A percentile compares a stretch with the other conserved stretches of the same genome.
Conservation (phyloP, 805 yeast genomes). For the Ogataea kodamae region DNA sequence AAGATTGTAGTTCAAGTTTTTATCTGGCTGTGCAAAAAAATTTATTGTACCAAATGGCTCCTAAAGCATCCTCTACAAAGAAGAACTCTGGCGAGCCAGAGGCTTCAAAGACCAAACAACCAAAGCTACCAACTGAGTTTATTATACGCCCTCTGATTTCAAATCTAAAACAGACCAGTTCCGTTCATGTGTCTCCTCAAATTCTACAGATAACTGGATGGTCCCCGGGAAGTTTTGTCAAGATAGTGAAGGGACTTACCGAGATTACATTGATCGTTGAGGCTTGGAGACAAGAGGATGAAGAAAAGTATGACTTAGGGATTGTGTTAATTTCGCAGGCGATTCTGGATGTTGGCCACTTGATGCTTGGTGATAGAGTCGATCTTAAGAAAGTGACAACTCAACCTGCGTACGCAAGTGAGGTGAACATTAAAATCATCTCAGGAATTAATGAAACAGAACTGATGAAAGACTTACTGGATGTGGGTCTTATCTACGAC, state of each 20-base stretch:
- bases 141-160: slow-evolving; percentile 27
- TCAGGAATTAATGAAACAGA: slow-evolving; percentile 25
- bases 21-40: slow-evolving; percentile 6
- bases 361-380: slow-evolving; percentile 32
- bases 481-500: slow-evolving; percentile 60
- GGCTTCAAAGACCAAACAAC: slow-evolving; percentile 10
- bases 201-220: slow-evolving; percentile 22
- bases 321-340: slow-evolving; percentile 26
- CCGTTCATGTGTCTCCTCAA: slow-evolving; percentile 25
- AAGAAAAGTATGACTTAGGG: slow-evolving; percentile 23
- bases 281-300: slow-evolving; percentile 25
- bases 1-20: background rate
- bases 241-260: slow-evolving; percentile 25
- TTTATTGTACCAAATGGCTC: slow-evolving; percentile 23
- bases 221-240: slow-evolving; percentile 26
- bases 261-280: slow-evolving; percentile 19
- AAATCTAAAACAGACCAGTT: slow-evolving; percentile 14
- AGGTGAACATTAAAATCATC: slow-evolving; percentile 12
- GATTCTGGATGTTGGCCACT: slow-evolving; percentile 20
- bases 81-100: slow-evolving; percentile 13
- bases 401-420: slow-evolving; percentile 45
- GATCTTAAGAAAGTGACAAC: slow-evolving; percentile 41
- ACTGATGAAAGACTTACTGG: slow-evolving; percentile 43
- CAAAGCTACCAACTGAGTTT: slow-evolving; percentile 28
- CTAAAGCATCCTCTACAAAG: slow-evolving; percentile 22